A percentile compares a stretch with the other conserved stretches of the same genome.
phyloP scores from a whole-genome alignment of 352 stramenopile genomes.

The Chrysophaeum taylorii region DNA sequence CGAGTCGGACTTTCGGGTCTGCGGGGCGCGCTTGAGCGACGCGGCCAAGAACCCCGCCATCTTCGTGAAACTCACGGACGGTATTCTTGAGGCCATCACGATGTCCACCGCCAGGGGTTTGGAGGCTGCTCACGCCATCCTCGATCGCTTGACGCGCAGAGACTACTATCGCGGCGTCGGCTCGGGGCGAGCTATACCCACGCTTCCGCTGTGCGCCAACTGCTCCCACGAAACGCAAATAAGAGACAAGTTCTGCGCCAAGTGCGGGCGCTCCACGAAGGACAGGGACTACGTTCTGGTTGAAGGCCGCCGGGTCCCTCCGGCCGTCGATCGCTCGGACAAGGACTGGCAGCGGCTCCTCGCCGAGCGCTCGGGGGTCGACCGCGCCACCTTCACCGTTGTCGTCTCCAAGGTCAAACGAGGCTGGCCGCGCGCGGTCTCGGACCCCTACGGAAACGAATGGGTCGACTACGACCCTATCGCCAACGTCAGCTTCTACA shows the following conservation, averaged over 20 bases:
- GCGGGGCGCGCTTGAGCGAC: conserved; percentile 31
- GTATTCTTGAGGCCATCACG: conserved; percentile 40
- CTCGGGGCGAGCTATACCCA: background rate
- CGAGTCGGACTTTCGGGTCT: conserved; percentile 34
- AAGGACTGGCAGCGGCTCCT: too few species aligned
- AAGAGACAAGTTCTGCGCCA: background rate
- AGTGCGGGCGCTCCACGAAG: background rate
- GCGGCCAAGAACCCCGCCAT: conserved; percentile 34
- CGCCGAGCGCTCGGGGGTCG: too few species aligned
- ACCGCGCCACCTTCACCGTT: too few species aligned
- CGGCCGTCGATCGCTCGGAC: too few species aligned
- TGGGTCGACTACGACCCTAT: background rate
- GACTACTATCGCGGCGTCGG: conserved; percentile 41
- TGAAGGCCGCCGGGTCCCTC: too few species aligned
- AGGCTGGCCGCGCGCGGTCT: background rate
- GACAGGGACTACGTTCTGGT: too few species aligned
- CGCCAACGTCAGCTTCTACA: conserved; percentile 4
- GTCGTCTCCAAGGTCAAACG: background rate
- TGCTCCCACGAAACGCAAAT: background rate
- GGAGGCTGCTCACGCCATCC: conserved; percentile 31
- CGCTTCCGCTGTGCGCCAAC: background rate
- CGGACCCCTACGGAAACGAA: background rate
- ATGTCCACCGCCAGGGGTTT: conserved; percentile 28
- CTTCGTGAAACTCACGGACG: conserved; percentile 40
- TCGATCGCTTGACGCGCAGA: conserved; percentile 28